Base-by-base conservation (phyloP, 768 basidiomycete species). In the Boletus sp. region DNA sequence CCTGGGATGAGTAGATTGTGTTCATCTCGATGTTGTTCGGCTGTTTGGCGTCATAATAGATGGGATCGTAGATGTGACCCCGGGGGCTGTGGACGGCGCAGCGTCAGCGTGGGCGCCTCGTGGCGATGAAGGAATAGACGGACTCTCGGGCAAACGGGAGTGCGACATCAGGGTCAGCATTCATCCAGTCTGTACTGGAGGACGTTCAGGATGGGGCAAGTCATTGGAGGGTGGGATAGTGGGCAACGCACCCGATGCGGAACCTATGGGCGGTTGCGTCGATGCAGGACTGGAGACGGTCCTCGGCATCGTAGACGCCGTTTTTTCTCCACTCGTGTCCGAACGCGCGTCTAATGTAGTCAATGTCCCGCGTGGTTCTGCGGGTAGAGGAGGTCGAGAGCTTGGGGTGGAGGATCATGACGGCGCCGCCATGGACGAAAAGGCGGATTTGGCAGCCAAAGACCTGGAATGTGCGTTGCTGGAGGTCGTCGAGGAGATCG, bases 381-480 rank as follows among this genome's bases (percentile, higher is more conserved):
- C 83, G 75, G 17, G 74, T 72, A 27, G 70, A 74, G 51, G 74
- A 73, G 51, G 51, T 63, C 49, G 64, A 75, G 61, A 71, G 70
- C 1, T 69, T 64, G 0, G 75, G 75, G 43, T 89, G 85, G 1
- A 89, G 75, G 23, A 89, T 77, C 84, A 88, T 87, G 51, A 84
- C 84, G 0, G 84, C 86, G 1, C 87, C 87, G 21, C 87, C 87
- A 53, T 89, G 87, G 0, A 86, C 75, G 45, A 88, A 81, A 17
- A 89, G 75, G 7, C 81, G 78, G 4, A 88, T 75, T 34, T 76
- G 78, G 33, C 65, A 65, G n/a, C 75, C 73, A 61, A 88, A 87
- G 7, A 67, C 68, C 1, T 64, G 57, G 13, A 74, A 65, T 1
- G 83, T 70, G 13, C 78, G 76, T 1, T 68, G 70, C 4, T 87